phyloP scores from a whole-genome alignment of 2,329 filamentous ascomycete species.

The Fusarium burgessii region DNA sequence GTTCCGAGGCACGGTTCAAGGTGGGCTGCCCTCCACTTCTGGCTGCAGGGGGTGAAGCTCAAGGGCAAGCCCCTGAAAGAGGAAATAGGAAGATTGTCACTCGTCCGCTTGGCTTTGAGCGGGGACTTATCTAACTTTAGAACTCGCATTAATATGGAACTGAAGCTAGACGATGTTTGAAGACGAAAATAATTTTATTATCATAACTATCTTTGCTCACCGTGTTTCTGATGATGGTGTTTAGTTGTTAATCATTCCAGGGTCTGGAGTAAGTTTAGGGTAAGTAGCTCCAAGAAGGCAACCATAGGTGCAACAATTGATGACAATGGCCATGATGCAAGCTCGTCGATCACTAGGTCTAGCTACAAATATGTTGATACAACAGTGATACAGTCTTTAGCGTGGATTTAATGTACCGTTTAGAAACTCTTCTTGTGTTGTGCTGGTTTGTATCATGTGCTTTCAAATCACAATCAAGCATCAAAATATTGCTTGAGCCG shows the following conservation, averaged over 20 bases:
- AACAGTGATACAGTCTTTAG: background rate
- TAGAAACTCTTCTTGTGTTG: background rate
- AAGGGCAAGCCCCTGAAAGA: slow-evolving; percentile 39
- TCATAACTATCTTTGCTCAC: background rate
- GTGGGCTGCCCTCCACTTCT: slow-evolving; percentile 22
- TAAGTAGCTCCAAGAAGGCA: background rate
- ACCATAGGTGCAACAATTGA: background rate
- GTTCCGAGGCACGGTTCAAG: slow-evolving; percentile 30
- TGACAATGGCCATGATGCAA: background rate
- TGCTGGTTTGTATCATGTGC: background rate
- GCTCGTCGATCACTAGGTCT: background rate
- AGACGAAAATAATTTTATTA: background rate
- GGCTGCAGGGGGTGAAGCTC: slow-evolving; percentile 32
- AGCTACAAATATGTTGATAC: background rate
- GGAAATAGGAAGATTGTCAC: slow-evolving; percentile 38
- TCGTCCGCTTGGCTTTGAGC: slow-evolving; percentile 7
- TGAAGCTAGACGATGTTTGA: background rate
- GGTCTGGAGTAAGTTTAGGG: background rate
- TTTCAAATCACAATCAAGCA: background rate
- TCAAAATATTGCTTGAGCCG: background rate
- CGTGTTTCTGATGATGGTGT: too few relatives aligned
- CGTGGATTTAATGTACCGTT: background rate
- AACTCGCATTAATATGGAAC: background rate
- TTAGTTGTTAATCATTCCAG: background rate
- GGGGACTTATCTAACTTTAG: background rate